A percentile compares a stretch with the other conserved stretches of the same genome.
Evolutionary conservation across 768 basidiomycete genomes (phyloP).

Genomic region (Amanita rimosa): DNA sequence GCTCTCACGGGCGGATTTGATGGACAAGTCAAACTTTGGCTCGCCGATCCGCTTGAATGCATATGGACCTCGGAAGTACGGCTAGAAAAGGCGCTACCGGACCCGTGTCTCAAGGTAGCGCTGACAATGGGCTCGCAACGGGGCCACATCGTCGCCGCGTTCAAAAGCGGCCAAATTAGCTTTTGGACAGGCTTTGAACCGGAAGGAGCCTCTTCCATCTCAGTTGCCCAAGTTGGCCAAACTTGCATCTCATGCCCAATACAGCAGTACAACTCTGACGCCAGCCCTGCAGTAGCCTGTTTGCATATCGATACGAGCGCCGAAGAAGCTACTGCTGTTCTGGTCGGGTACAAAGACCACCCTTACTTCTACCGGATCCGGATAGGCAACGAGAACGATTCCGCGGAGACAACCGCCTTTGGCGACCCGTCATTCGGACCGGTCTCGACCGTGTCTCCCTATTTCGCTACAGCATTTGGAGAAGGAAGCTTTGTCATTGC

Average conservation of each 20-base stretch:
- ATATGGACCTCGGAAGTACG: constrained; percentile 50
- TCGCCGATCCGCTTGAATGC: constrained; percentile 38
- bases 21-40: constrained; percentile 69
- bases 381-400: constrained; percentile 20
- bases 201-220: constrained; percentile 8
- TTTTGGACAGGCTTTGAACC: constrained; percentile 39
- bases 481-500: constrained; percentile 42
- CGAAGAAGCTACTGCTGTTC: constrained; percentile 20
- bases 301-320: constrained; percentile 18
- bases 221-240: constrained; percentile 14
- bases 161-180: constrained; percentile 44
- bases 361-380: constrained; percentile 40
- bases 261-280: constrained; percentile 9
- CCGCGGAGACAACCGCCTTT: constrained; percentile 28
- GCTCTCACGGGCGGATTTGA: constrained; percentile 50
- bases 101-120: constrained; percentile 41
- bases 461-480: constrained; percentile 25
- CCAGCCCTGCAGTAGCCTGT: constrained; percentile 9
- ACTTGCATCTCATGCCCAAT: constrained; percentile 26
- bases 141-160: constrained; percentile 37
- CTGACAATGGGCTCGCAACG: constrained; percentile 21
- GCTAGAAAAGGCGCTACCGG: constrained; percentile 23
- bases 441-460: constrained; percentile 39
- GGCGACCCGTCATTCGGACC: constrained; percentile 41
- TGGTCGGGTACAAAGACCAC: constrained; percentile 41